These are phyloP conservation scores for Claviceps africana DNA, from an alignment of 2,329 filamentous ascomycete genomes.

Conservation along the genomic window DNA sequence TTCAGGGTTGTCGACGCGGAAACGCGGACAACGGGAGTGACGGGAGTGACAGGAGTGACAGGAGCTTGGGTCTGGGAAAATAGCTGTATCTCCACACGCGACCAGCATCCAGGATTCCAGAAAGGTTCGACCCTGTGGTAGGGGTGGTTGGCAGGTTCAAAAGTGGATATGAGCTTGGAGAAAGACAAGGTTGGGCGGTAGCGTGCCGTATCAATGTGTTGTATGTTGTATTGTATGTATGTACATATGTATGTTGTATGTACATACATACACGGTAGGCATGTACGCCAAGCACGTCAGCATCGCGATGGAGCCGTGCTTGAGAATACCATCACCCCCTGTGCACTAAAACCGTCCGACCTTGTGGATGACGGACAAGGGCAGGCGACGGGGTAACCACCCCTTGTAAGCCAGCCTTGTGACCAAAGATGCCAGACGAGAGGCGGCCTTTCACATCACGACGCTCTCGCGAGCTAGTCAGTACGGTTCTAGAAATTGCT, in stretches of 20 bases:
- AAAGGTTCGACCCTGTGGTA: not conserved
- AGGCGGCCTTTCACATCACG: slow-evolving; percentile 1
- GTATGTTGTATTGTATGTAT: not conserved
- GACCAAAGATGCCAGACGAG: not conserved
- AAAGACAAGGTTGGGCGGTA: not conserved
- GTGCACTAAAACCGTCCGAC: not conserved
- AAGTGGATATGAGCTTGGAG: slow-evolving; percentile 1
- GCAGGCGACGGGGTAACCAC: slow-evolving; percentile 1
- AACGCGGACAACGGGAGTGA: not conserved
- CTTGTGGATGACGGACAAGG: slow-evolving; percentile 1
- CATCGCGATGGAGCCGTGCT: not conserved
- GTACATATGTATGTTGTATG: not conserved
- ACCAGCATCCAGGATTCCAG: not conserved
- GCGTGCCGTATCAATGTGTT: not conserved
- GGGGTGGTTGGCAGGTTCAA: not conserved
- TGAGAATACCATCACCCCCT: slow-evolving; percentile 3
- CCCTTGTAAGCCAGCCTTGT: not conserved
- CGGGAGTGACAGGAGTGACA: not conserved
- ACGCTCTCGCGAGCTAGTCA: not conserved
- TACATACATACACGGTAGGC: too few relatives aligned
- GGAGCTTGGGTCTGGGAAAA: not conserved
- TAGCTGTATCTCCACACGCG: slow-evolving; percentile 1
- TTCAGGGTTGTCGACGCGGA: not conserved
- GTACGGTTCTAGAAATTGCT: not conserved
- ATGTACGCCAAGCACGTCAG: not conserved